Conservation (phyloP, 1,139 yeast species). For the Protomyces macrosporus region DNA sequence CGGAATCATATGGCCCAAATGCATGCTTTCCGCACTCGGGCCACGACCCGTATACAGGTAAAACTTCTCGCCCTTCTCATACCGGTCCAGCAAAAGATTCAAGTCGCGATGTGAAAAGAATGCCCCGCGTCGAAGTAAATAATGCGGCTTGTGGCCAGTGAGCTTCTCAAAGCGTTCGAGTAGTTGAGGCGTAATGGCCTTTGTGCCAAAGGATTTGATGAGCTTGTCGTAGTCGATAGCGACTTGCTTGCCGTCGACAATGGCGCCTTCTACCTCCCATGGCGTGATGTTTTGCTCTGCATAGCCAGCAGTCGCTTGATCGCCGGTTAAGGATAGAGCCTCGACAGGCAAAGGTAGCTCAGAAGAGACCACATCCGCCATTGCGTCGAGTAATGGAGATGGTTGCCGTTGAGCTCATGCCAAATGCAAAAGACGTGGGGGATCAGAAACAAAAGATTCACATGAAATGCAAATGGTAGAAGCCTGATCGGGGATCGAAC, state of each 20-base stretch:
- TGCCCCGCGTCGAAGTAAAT: slow-evolving; percentile 80
- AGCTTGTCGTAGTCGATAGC: slow-evolving; percentile 88
- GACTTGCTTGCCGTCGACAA: slow-evolving; percentile 83
- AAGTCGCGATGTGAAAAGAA: slow-evolving; percentile 93
- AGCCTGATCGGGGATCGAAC: background rate
- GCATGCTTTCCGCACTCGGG: slow-evolving; percentile 92
- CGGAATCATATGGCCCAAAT: slow-evolving; percentile 95
- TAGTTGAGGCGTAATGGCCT: slow-evolving; percentile 61
- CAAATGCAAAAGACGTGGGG: no score
- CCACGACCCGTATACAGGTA: slow-evolving; percentile 98
- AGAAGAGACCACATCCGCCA: slow-evolving; percentile 12
- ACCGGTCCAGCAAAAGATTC: slow-evolving; percentile 68
- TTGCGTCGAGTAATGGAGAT: background rate
- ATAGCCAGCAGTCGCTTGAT: background rate
- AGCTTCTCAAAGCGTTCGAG: slow-evolving; percentile 67
- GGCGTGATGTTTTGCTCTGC: slow-evolving; percentile 70
- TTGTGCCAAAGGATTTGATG: slow-evolving; percentile 83
- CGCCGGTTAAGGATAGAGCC: slow-evolving; percentile 2
- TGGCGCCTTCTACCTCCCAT: slow-evolving; percentile 99
- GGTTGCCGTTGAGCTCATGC: no score
- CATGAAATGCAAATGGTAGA: background rate
- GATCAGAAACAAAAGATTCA: background rate
- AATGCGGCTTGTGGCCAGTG: slow-evolving; percentile 93
- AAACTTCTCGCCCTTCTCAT: slow-evolving; percentile 92
- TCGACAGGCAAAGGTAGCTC: slow-evolving; percentile 20